phyloP scores from a whole-genome alignment of 1,284 basidiomycete genomes.

The Sutorius eximius region DNA sequence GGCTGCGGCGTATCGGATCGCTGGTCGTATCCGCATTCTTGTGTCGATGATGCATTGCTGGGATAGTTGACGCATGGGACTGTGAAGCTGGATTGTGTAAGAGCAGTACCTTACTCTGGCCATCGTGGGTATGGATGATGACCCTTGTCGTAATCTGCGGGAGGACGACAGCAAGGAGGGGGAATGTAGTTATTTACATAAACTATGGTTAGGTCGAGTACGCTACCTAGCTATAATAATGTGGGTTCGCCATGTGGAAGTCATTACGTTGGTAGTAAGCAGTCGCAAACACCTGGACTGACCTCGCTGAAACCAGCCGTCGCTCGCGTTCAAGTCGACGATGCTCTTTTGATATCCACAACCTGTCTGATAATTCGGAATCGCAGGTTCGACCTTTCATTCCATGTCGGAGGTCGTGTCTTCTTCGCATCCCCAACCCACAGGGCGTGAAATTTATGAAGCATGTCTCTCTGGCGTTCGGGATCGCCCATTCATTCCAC shows the following conservation, averaged over 20 bases:
- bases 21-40: conserved; percentile 34
- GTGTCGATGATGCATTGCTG: conserved; percentile 29
- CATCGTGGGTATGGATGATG: conserved; percentile 7
- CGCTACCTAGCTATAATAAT: conserved; percentile 6
- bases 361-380: conserved; percentile 13
- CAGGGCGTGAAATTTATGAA: conserved; percentile 51
- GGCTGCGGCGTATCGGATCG: conserved; percentile 30
- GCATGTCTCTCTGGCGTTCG: conserved; percentile 51
- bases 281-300: conserved; percentile 32
- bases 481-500: conserved; percentile 57
- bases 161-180: conserved; percentile 16
- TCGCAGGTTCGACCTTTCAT: conserved; percentile 23
- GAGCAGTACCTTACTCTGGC: conserved; percentile 24
- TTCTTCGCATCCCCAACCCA: conserved; percentile 26
- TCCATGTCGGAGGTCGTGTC: conserved; percentile 26
- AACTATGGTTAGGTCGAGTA: conserved; percentile 22
- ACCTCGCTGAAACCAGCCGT: conserved; percentile 20
- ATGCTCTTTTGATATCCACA: conserved; percentile 31
- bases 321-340: conserved; percentile 14
- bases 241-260: conserved; percentile 25
- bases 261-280: conserved; percentile 29
- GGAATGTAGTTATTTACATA: conserved; percentile 32
- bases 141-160: conserved; percentile 16
- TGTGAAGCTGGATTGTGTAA: conserved; percentile 27
- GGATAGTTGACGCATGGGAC: conserved; percentile 24